Conservation (phyloP, 2,329 filamentous ascomycete genomes). For the Lecanicillium sp. region DNA sequence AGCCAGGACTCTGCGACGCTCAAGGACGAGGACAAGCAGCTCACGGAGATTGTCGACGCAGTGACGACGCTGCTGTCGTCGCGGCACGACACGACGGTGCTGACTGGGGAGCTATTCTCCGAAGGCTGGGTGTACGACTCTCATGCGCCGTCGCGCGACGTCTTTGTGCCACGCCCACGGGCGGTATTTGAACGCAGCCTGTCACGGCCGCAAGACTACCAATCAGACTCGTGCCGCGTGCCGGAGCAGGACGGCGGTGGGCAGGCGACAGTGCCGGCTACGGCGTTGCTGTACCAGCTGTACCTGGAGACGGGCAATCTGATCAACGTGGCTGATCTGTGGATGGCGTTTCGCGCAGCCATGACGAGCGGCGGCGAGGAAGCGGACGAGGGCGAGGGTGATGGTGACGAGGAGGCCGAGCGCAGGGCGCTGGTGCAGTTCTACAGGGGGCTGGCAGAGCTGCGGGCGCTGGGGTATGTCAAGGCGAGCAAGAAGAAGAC, state of each 20-base stretch:
- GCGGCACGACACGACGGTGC: slow-evolving; percentile 16
- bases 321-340: slow-evolving; percentile 73
- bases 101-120: slow-evolving; percentile 48
- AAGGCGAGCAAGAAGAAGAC: slow-evolving; percentile 86
- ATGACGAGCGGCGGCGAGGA: slow-evolving; percentile 31
- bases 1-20: slow-evolving; percentile 66
- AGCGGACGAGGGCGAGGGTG: slow-evolving; percentile 20
- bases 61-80: slow-evolving; percentile 18
- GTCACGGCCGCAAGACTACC: slow-evolving; percentile 66
- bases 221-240: slow-evolving; percentile 64
- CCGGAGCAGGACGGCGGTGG: slow-evolving; percentile 40
- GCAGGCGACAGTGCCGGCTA: slow-evolving; percentile 57
- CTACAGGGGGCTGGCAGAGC: slow-evolving; percentile 76
- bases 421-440: slow-evolving; percentile 64
- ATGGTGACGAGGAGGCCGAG: slow-evolving; percentile 37
- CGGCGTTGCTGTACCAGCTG: slow-evolving; percentile 68
- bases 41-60: slow-evolving; percentile 58
- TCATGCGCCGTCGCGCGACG: slow-evolving; percentile 59
- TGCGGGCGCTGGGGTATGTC: slow-evolving; percentile 78
- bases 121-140: slow-evolving; percentile 73
- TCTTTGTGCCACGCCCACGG: slow-evolving; percentile 68
- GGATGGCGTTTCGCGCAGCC: slow-evolving; percentile 66
- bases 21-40: slow-evolving; percentile 62
- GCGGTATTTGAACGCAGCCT: slow-evolving; percentile 65
- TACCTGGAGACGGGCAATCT: slow-evolving; percentile 70